These are phyloP conservation scores for Colletotrichum sp. DNA, from an alignment of 2,329 filamentous ascomycete species.

Conservation along the genomic window DNA sequence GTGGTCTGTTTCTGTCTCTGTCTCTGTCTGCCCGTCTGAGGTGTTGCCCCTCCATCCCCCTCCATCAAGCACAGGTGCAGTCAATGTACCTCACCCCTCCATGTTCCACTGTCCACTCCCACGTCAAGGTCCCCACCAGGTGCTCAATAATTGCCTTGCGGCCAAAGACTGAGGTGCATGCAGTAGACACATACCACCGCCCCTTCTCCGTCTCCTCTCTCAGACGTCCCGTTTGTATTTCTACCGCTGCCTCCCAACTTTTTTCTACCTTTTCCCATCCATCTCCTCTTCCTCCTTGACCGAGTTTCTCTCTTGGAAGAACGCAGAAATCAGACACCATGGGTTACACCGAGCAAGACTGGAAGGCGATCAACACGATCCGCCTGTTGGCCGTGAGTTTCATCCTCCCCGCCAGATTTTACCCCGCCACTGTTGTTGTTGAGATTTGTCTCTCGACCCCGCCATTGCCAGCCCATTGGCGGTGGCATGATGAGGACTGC, in stretches of 20 bases:
- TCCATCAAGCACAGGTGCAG: not conserved
- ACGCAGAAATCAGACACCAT: conserved; percentile 62
- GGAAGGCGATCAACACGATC: conserved; percentile 97
- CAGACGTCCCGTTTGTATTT: not conserved
- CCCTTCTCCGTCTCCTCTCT: not conserved
- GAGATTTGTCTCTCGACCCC: conserved; percentile 33
- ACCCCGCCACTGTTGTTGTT: conserved; percentile 37
- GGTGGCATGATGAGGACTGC: not conserved
- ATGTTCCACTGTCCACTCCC: conserved; percentile 14
- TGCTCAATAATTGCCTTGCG: conserved; percentile 21
- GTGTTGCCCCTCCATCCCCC: not conserved
- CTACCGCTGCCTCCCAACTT: conserved; percentile 1
- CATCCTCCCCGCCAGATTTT: conserved; percentile 28
- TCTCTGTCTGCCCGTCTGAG: not conserved
- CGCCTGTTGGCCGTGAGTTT: conserved; percentile 88
- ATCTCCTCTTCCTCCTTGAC: conserved; percentile 27
- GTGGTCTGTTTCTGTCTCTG: not conserved
- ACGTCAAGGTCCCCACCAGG: conserved; percentile 22
- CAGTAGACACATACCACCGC: conserved; percentile 22
- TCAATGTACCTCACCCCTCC: conserved; percentile 11
- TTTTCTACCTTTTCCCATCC: conserved; percentile 25
- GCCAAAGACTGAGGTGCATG: not conserved
- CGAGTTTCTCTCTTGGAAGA: conserved; percentile 20
- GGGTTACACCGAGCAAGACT: conserved; percentile 87
- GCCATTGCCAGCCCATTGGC: conserved; percentile 29